A percentile compares a stretch with the other conserved stretches of the same genome.
These are phyloP conservation scores for Bromus sterilis DNA, from an alignment of 176 grass and related monocot genomes.

Conservation along the genomic window DNA sequence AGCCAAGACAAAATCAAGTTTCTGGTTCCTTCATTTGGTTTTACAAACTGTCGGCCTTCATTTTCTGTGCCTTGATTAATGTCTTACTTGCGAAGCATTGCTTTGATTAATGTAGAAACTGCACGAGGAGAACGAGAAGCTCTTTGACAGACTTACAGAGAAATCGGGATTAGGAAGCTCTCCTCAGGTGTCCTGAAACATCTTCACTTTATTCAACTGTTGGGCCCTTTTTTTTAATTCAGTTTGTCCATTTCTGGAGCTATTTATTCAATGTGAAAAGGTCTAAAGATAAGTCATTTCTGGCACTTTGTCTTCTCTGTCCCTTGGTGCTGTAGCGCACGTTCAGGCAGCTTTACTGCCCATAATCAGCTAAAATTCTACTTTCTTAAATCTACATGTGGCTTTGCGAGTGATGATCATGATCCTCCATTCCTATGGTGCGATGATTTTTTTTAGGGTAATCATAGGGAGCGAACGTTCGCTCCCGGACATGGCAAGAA, in stretches of 20 bases:
- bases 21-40: conserved; percentile 2
- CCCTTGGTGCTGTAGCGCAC: not conserved
- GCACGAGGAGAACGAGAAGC: conserved; percentile 95
- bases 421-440: not conserved
- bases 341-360: not conserved
- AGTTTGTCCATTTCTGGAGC: not conserved
- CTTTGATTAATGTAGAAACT: conserved; percentile 69
- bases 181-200: conserved; percentile 46
- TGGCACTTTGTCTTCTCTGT: not conserved
- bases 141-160: conserved; percentile 81
- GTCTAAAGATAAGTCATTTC: not conserved
- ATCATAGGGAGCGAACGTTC: too few relatives aligned
- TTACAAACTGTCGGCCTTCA: conserved; percentile 1
- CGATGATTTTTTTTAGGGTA: not conserved
- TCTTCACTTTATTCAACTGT: conserved; percentile 8
- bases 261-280: conserved; percentile 2
- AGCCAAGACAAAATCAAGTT: conserved; percentile 1
- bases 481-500: too few relatives aligned
- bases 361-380: not conserved
- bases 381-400: conserved; percentile 2
- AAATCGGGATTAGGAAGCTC: conserved; percentile 64
- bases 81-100: not conserved
- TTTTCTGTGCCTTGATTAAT: conserved; percentile 23
- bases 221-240: not conserved
- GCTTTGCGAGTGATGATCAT: not conserved